Evolutionary conservation across 1,284 basidiomycete species (phyloP), one percentile per base, ranked within the genome.

Genomic region (Spongispora temasekensis): DNA sequence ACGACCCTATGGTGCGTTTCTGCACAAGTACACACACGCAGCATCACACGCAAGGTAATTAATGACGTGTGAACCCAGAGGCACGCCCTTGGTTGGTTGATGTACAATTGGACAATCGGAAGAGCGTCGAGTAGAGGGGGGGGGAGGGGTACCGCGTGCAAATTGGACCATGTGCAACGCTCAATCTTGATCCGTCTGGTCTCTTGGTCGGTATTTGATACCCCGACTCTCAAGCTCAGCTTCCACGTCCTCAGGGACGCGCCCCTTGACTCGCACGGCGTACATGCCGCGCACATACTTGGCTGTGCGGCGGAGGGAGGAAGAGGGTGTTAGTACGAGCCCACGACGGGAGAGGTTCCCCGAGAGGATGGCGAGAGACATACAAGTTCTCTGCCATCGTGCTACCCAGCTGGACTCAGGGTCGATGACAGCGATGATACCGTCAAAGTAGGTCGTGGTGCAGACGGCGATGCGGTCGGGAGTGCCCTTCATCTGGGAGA

Each of bases 351-450:
- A 46, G 13, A 8, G 35, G 35, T 2, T 17, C 1, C 7, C n/a
- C 3, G 6, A 19, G 17, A 6, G 17, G 19, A 35, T 7, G 34
- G 34, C 34, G 44, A 19, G 27, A 48, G 10, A 84, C 91, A 67
- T 66, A 95, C 94, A 87, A 67, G 90, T 93, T 71, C 94, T 79
- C 75, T 97, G 94, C 94, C 94, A 97, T 66, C 91, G 83, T 17
- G 94, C 93, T 12, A 98, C 95, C 97, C 97, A 99, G 76, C 94
- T 96, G 62, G 87, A 84, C 68, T 94, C 90, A 1, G 96, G 93
- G 68, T 94, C 87, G 58, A 96, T 87, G 65, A 96, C 87, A 5
- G 95, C 88, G 67, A 98, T 93, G 55, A 95, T 84, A 21, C 97
- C 97, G 70, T 98, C 97, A 70, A 93, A 99, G 65, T 93, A 90